phyloP scores from a whole-genome alignment of 108 stramenopile species.

The Chaetoceros muelleri region DNA sequence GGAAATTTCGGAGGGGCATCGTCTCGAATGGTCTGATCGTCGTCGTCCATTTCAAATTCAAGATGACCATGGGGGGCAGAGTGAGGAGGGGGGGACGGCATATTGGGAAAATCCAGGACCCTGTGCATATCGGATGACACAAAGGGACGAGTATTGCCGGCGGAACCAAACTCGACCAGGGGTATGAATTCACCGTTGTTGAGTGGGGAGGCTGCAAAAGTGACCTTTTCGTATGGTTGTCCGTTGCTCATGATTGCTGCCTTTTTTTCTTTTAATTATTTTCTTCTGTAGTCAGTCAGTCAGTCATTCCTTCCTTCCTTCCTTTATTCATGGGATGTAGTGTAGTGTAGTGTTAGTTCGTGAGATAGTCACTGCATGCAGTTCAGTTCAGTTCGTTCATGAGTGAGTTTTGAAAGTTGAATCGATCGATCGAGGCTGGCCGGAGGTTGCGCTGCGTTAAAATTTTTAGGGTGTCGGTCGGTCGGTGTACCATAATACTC shows the following conservation, averaged over 20 bases:
- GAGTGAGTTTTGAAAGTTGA: no score
- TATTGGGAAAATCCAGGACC: slow-evolving; percentile 57
- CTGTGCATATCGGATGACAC: slow-evolving; percentile 45
- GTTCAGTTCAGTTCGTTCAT: no score
- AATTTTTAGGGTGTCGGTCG: no score
- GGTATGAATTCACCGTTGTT: slow-evolving; percentile 2
- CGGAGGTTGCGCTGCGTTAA: no score
- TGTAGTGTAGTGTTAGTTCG: no score
- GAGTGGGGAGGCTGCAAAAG: neutral
- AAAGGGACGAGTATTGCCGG: slow-evolving; percentile 19
- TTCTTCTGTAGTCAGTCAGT: no score
- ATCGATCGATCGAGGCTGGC: no score
- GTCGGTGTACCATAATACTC: no score
- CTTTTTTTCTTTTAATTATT: no score
- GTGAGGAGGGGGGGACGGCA: slow-evolving; percentile 40
- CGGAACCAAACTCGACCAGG: neutral
- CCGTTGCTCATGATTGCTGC: neutral
- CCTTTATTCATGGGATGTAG: no score
- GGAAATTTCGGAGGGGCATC: slow-evolving; percentile 44
- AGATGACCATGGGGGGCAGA: slow-evolving; percentile 53
- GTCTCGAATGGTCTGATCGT: slow-evolving; percentile 23
- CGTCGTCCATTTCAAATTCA: slow-evolving; percentile 19
- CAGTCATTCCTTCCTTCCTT: no score
- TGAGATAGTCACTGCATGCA: no score
- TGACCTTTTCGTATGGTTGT: neutral